These are phyloP conservation scores for Lonicera japonica DNA, from an alignment of 129 eudicot species.

Conservation along the genomic window DNA sequence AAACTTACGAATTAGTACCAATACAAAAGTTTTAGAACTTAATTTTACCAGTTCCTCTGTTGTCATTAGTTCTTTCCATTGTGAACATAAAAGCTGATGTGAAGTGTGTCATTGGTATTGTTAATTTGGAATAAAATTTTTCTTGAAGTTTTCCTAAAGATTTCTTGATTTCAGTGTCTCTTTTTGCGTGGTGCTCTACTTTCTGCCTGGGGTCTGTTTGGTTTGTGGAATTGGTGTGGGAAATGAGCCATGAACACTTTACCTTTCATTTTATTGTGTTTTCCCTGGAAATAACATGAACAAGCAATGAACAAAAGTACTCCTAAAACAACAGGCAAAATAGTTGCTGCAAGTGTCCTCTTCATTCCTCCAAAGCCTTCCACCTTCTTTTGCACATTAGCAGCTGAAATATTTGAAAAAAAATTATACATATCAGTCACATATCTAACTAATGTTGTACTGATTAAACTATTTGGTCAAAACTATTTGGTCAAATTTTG, in stretches of 20 bases:
- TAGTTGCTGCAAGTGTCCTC: not conserved
- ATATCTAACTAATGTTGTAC: not conserved
- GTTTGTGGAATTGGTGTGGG: not conserved
- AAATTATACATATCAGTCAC: not conserved
- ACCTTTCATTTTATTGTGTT: not conserved
- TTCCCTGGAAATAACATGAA: not conserved
- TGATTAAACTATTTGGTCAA: no score
- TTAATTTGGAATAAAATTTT: not conserved
- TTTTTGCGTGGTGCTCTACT: not conserved
- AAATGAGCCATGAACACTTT: not conserved
- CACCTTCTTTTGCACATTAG: not conserved
- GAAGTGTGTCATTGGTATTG: not conserved
- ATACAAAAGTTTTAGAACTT: no score
- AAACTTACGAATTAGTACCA: no score
- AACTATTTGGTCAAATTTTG: no score
- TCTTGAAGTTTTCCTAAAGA: not conserved
- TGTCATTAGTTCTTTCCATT: no score
- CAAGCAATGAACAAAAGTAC: not conserved
- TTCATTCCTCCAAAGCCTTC: not conserved
- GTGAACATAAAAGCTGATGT: no score
- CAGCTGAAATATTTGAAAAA: not conserved
- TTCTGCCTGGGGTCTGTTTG: no score
- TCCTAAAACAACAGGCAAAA: not conserved
- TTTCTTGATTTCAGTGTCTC: not conserved
- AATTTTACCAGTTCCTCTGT: no score